phyloP scores from a whole-genome alignment of 1,284 basidiomycete species.

The Mycosarcoma mackinlayi region DNA sequence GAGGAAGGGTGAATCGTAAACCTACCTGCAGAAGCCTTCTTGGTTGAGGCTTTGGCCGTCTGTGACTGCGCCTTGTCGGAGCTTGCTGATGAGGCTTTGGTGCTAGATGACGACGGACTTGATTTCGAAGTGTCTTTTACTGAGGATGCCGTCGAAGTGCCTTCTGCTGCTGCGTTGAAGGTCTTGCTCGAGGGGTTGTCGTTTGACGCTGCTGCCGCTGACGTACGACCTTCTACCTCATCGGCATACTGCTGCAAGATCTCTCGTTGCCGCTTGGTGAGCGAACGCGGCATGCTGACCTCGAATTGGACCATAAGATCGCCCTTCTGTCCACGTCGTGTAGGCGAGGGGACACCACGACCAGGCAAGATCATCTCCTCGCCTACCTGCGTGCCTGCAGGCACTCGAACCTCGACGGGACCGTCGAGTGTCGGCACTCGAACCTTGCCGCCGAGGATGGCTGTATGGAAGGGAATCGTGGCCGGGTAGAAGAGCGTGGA shows the following conservation, averaged over 20 bases:
- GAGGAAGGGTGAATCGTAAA: slow-evolving; percentile 47
- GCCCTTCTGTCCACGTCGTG: slow-evolving; percentile 74
- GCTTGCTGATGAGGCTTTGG: slow-evolving; percentile 16
- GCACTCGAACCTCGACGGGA: slow-evolving; percentile 93
- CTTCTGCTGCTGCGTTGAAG: slow-evolving; percentile 6
- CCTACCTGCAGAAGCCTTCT: slow-evolving; percentile 44
- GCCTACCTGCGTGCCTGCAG: slow-evolving; percentile 92
- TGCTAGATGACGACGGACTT: slow-evolving; percentile 3
- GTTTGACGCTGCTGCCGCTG: slow-evolving; percentile 5
- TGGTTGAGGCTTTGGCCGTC: slow-evolving; percentile 18
- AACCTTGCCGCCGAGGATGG: slow-evolving; percentile 89
- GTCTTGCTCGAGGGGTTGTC: slow-evolving; percentile 18
- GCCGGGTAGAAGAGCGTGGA: slow-evolving; percentile 90
- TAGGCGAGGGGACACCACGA: slow-evolving; percentile 79
- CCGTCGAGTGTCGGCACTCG: slow-evolving; percentile 95
- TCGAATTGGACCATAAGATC: slow-evolving; percentile 92
- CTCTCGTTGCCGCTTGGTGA: slow-evolving; percentile 84
- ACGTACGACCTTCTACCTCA: slow-evolving; percentile 70
- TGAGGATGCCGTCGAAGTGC: slow-evolving; percentile 1
- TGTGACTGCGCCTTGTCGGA: slow-evolving; percentile 10
- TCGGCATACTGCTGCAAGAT: slow-evolving; percentile 91
- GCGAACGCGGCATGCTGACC: slow-evolving; percentile 87
- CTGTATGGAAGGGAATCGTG: slow-evolving; percentile 89
- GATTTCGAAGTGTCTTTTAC: slow-evolving; percentile 2
- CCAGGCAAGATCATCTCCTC: slow-evolving; percentile 95